phyloP scores from a whole-genome alignment of 2,329 filamentous ascomycete species.

The Calonectria hongkongensis region DNA sequence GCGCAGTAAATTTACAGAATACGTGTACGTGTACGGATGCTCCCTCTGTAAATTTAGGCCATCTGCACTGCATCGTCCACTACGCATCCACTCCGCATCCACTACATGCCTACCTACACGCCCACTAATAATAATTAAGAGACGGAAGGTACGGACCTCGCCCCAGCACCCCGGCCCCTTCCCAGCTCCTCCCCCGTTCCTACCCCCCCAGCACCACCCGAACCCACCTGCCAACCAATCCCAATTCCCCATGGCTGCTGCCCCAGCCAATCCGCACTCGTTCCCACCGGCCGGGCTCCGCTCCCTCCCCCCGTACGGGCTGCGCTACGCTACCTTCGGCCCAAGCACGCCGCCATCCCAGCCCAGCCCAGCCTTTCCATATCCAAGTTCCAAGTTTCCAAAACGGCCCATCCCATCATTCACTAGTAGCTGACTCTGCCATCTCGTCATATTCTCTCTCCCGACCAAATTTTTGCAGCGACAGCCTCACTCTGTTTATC shows the following conservation, averaged over 20 bases:
- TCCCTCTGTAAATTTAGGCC: neutral
- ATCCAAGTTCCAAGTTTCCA: conserved; percentile 40
- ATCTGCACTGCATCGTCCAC: neutral
- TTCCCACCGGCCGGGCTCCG: conserved; percentile 31
- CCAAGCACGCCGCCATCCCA: conserved; percentile 34
- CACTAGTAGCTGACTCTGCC: conserved; percentile 25
- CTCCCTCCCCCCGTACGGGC: conserved; percentile 30
- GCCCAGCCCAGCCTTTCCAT: conserved; percentile 42
- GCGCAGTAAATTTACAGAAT: too few species aligned
- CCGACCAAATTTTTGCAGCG: conserved; percentile 19
- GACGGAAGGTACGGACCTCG: conserved; percentile 27
- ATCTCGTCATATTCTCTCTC: conserved; percentile 15
- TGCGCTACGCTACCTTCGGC: conserved; percentile 33
- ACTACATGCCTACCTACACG: neutral
- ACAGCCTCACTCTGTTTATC: conserved; percentile 6
- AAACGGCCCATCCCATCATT: conserved; percentile 40
- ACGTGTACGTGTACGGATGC: neutral
- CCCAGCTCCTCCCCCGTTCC: neutral
- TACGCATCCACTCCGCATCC: too few species aligned
- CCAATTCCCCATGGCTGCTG: conserved; percentile 26
- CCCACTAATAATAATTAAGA: conserved; percentile 18
- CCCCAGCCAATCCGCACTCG: conserved; percentile 30
- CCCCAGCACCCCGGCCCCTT: neutral
- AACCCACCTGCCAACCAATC: conserved; percentile 30
- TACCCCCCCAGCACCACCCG: neutral